Base-by-base conservation (phyloP, 2,329 filamentous ascomycete genomes). In the Paramyrothecium roridum region DNA sequence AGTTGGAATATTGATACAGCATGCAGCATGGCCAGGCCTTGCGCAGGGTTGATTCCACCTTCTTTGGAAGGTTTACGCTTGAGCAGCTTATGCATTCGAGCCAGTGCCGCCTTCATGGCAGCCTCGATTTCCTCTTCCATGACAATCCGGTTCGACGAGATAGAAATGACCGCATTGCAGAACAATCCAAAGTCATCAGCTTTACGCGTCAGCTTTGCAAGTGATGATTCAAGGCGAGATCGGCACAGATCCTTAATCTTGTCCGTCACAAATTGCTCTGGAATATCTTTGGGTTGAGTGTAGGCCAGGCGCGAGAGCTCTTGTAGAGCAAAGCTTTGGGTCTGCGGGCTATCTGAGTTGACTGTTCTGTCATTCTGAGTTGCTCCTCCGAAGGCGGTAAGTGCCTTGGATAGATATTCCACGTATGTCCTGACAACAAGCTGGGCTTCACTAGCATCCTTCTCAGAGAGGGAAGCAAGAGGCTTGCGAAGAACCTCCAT, bases 1-100 rank as follows among this genome's bases (percentile, higher is more conserved):
- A 96, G 81, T 70, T 97, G 91, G 54, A 98, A 80, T 16, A 97
- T 83, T 0, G 91, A 89, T 52, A 97, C 82, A 1, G 91, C 87
- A 68, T 96, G 91, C 1, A 98, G 81, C 37, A 97, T 80, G 20
- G 88, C 87, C 56, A 97, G 82, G 0, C 90, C 89, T 57, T 86
- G 85, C 17, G 77, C 77, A 57, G 70, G 72, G 20, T 63, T 66
- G 55, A 69, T 77, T 65, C 67, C 75, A 60, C 73, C 61, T 21
- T 68, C 63, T 52, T 67, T 58, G 61, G 68, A 62, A 2, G 65
- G 53, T 53, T 73, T 72, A 26, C 67, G 66, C 56, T 81, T 81
- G 26, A 81, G 70, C 13, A 84, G 72, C 61, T 81, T 81, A 56
- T 76, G 70, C 69, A 87, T 78, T 19, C 77, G 76, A 54, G 78